Evolutionary conservation across 805 yeast species (phyloP).

Genomic region (Kluyveromyces dobzhanskii): DNA sequence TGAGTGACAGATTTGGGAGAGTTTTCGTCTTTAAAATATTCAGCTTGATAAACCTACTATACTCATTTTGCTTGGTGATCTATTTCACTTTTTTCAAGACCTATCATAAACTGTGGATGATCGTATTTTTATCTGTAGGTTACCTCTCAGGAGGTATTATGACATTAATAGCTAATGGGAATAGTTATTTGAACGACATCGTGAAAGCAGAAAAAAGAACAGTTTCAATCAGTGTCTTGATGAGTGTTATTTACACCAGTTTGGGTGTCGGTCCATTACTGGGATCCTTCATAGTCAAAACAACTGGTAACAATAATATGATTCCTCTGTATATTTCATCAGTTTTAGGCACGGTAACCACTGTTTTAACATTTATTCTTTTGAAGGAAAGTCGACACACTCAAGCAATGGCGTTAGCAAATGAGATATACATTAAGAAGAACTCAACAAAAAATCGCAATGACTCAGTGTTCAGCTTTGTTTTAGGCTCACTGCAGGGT

Average conservation of each 20-base stretch:
- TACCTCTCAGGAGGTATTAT: slow-evolving; percentile 57
- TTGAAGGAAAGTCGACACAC: slow-evolving; percentile 60
- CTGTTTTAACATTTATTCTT: slow-evolving; percentile 31
- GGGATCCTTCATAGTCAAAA: slow-evolving; percentile 36
- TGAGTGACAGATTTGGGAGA: slow-evolving; percentile 60
- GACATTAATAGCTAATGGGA: slow-evolving; percentile 47
- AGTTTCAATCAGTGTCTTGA: slow-evolving; percentile 46
- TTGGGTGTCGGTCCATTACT: slow-evolving; percentile 56
- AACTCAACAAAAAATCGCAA: slow-evolving; percentile 10
- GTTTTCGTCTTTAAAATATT: slow-evolving; percentile 36
- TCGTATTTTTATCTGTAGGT: slow-evolving; percentile 37
- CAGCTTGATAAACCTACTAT: slow-evolving; percentile 18
- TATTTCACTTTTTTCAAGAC: slow-evolving; percentile 28
- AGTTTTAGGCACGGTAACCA: slow-evolving; percentile 24
- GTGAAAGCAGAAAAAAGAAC: slow-evolving; percentile 53
- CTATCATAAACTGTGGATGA: slow-evolving; percentile 33
- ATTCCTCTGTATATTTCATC: slow-evolving; percentile 27
- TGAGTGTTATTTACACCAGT: slow-evolving; percentile 53
- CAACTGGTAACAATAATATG: slow-evolving; percentile 21
- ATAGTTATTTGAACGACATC: slow-evolving; percentile 68
- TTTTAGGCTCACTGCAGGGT: neutral
- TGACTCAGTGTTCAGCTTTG: slow-evolving; percentile 3
- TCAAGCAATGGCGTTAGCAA: slow-evolving; percentile 44
- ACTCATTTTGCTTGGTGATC: slow-evolving; percentile 13
- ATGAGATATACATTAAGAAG: slow-evolving; percentile 28